Evolutionary conservation across 768 basidiomycete species (phyloP).

Genomic region (Tulasnella sp.): DNA sequence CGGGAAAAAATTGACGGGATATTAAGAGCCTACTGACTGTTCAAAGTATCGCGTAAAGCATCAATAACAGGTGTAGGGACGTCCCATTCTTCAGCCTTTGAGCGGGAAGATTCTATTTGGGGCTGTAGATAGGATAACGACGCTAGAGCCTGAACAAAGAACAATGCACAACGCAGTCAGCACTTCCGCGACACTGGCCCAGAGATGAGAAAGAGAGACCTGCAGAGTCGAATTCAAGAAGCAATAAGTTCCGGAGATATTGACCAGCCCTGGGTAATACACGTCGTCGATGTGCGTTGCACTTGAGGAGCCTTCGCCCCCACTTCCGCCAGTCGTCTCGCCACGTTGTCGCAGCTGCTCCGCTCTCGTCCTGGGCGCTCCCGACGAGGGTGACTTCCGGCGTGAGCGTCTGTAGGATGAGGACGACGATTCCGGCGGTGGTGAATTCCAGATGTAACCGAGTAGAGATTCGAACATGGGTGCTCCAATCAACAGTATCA

Average conservation of each 20-base stretch:
- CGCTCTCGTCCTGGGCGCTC: slow-evolving; percentile 21
- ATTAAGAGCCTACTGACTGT: slow-evolving; percentile 46
- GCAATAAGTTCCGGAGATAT: slow-evolving; percentile 93
- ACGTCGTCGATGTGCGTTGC: slow-evolving; percentile 27
- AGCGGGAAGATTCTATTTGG: slow-evolving; percentile 70
- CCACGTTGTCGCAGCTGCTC: slow-evolving; percentile 13
- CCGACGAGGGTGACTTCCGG: neutral
- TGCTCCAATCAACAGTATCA: neutral
- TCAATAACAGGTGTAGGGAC: slow-evolving; percentile 85
- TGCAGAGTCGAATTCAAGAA: slow-evolving; percentile 98
- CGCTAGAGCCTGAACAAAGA: slow-evolving; percentile 66
- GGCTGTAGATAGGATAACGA: slow-evolving; percentile 79
- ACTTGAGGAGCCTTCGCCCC: slow-evolving; percentile 5
- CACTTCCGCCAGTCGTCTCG: neutral
- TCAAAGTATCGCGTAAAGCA: slow-evolving; percentile 65
- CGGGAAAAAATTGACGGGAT: slow-evolving; percentile 25
- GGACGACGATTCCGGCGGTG: slow-evolving; percentile 1
- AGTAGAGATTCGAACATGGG: slow-evolving; percentile 20
- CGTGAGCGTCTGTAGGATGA: slow-evolving; percentile 10
- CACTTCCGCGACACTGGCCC: slow-evolving; percentile 7
- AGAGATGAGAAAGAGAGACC: slow-evolving; percentile 43
- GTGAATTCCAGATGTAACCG: slow-evolving; percentile 21
- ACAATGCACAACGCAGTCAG: neutral
- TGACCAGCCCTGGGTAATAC: slow-evolving; percentile 83
- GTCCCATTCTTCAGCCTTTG: slow-evolving; percentile 72